Percentiles rank a stretch among this genome's conserved stretches.
These are phyloP conservation scores for Afroboletus lepidellus DNA, from an alignment of 1,284 basidiomycete species.

Conservation along the genomic window DNA sequence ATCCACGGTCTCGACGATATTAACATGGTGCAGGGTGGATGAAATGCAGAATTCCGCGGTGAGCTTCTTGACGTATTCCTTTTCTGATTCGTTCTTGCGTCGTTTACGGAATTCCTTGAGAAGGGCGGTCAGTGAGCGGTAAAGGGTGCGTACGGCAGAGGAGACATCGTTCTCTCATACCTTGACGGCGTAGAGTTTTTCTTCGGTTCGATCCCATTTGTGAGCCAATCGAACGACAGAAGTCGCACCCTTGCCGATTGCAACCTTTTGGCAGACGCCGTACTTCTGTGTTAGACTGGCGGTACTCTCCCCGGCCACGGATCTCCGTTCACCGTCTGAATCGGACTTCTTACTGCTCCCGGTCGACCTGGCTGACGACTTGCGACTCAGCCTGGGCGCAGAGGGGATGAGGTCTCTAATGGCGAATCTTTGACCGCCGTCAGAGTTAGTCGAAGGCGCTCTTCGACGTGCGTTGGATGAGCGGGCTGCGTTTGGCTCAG, in stretches of 20 bases:
- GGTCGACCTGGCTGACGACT: slow-evolving; percentile 68
- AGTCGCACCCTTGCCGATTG: slow-evolving; percentile 97
- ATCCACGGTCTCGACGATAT: slow-evolving; percentile 98
- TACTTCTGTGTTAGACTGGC: slow-evolving; percentile 86
- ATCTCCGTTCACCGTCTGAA: slow-evolving; percentile 62
- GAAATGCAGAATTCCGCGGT: slow-evolving; percentile 99
- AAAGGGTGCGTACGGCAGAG: not conserved
- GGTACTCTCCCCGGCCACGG: slow-evolving; percentile 59
- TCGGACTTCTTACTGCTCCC: slow-evolving; percentile 66
- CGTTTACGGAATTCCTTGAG: slow-evolving; percentile 93
- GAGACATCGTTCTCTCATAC: slow-evolving; percentile 41
- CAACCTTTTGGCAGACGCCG: slow-evolving; percentile 94
- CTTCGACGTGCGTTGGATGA: slow-evolving; percentile 35
- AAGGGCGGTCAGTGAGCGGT: slow-evolving; percentile 1
- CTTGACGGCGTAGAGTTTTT: slow-evolving; percentile 99
- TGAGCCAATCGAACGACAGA: slow-evolving; percentile 95
- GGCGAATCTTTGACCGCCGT: slow-evolving; percentile 71
- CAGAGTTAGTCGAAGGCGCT: slow-evolving; percentile 52
- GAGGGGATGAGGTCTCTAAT: slow-evolving; percentile 74
- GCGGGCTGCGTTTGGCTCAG: slow-evolving; percentile 19
- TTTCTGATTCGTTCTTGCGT: slow-evolving; percentile 97
- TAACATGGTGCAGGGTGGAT: slow-evolving; percentile 93
- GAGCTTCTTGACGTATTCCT: slow-evolving; percentile 99
- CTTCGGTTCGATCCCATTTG: slow-evolving; percentile 96
- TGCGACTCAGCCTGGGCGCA: slow-evolving; percentile 70